phyloP scores from a whole-genome alignment of 257 asterid genomes.

The Linderniella brevidens region DNA sequence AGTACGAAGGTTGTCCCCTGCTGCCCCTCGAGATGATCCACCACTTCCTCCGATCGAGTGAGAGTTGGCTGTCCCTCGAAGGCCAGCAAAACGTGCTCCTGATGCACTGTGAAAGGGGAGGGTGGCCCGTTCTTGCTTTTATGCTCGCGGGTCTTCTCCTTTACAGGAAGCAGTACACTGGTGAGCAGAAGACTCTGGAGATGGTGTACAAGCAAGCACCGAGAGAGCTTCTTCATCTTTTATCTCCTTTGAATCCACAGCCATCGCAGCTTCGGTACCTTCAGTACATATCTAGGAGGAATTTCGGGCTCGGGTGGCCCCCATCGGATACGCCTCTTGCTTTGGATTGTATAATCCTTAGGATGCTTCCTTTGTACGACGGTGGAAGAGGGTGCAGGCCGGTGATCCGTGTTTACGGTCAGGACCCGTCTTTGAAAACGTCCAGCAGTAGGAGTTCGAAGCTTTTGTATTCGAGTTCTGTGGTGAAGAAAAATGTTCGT shows the following conservation, averaged over 20 bases:
- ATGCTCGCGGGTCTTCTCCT: conserved; percentile 98
- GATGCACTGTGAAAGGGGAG: conserved; percentile 98
- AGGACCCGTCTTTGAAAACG: conserved; percentile 59
- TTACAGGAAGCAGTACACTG: conserved; percentile 80
- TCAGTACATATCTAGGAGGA: conserved; percentile 78
- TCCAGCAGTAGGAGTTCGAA: conserved; percentile 62
- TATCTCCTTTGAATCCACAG: conserved; percentile 93
- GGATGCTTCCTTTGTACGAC: conserved; percentile 52
- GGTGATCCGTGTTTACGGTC: conserved; percentile 78
- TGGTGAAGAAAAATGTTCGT: conserved; percentile 35
- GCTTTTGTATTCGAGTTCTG: conserved; percentile 69
- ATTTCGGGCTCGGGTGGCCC: conserved; percentile 74
- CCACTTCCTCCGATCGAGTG: conserved; percentile 92
- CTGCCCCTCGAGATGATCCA: conserved; percentile 92
- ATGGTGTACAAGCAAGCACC: conserved; percentile 99
- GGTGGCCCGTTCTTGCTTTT: conserved; percentile 96
- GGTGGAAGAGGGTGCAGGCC: conserved; percentile 87
- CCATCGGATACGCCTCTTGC: conserved; percentile 81
- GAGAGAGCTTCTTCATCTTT: conserved; percentile 82
- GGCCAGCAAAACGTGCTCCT: conserved; percentile 96
- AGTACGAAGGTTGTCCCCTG: conserved; percentile 82
- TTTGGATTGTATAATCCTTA: conserved; percentile 65
- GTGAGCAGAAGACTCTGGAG: conserved; percentile 94
- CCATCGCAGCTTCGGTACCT: conserved; percentile 98
- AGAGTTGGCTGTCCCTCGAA: conserved; percentile 96